These are phyloP conservation scores for Tylopilus balloui DNA, from an alignment of 768 basidiomycete genomes.

Conservation along the genomic window DNA sequence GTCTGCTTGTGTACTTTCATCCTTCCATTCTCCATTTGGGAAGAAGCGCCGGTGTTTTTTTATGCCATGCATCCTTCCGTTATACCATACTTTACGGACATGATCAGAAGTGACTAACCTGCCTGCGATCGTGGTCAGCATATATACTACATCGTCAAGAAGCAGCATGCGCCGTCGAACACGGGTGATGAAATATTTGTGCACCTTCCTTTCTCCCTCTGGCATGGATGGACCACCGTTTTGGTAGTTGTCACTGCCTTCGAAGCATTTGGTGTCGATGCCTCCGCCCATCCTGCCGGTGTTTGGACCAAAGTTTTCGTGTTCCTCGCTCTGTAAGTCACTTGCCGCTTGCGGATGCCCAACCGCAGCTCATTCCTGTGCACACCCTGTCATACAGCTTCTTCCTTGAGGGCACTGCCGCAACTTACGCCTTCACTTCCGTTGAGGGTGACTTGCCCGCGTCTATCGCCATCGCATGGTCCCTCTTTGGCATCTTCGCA, in stretches of 20 bases:
- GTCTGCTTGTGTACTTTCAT: not conserved
- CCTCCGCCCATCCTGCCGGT: conserved; percentile 58
- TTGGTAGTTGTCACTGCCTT: conserved; percentile 79
- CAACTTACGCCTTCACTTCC: conserved; percentile 91
- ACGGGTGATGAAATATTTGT: conserved; percentile 81
- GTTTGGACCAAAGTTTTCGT: conserved; percentile 94
- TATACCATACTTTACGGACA: conserved; percentile 5
- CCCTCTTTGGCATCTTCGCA: conserved; percentile 89
- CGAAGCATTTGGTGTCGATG: conserved; percentile 84
- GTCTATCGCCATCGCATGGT: conserved; percentile 86
- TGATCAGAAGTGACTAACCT: conserved; percentile 14
- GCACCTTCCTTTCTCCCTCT: conserved; percentile 94
- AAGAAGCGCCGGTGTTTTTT: conserved; percentile 1
- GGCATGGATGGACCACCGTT: conserved; percentile 90
- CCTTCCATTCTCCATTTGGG: conserved; percentile 16
- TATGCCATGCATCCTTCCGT: not conserved
- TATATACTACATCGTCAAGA: conserved; percentile 94
- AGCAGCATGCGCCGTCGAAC: conserved; percentile 63
- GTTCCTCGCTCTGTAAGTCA: conserved; percentile 77
- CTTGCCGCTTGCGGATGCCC: not conserved
- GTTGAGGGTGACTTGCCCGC: conserved; percentile 91
- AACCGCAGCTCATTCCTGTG: conserved; percentile 6
- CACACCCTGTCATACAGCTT: conserved; percentile 42
- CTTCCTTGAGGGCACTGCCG: conserved; percentile 89
- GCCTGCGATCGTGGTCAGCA: conserved; percentile 42